A percentile compares a stretch with the other conserved stretches of the same genome.
Evolutionary conservation across 2,329 filamentous ascomycete genomes (phyloP).

Genomic region (Eutypella sp.): DNA sequence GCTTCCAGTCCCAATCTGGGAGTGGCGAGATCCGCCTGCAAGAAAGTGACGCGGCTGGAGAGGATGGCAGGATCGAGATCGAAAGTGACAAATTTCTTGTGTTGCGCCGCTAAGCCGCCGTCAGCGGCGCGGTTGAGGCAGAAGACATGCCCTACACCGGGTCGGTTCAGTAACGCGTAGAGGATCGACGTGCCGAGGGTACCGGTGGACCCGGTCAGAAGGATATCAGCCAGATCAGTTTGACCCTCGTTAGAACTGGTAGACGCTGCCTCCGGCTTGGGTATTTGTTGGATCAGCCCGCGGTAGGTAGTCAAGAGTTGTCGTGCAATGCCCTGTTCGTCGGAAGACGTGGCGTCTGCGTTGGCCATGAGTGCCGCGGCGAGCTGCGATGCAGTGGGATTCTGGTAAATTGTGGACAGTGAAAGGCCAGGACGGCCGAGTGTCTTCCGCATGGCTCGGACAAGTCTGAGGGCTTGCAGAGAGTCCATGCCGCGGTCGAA

Average conservation of each 20-base stretch:
- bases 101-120: constrained; percentile 1
- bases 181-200: constrained; percentile 18
- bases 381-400: constrained; percentile 12
- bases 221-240: constrained; percentile 6
- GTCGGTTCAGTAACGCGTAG: constrained; percentile 9
- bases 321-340: constrained; percentile 8
- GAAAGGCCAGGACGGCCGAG: constrained; percentile 4
- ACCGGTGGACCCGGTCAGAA: constrained; percentile 25
- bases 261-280: neutral
- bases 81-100: neutral
- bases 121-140: constrained; percentile 22
- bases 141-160: constrained; percentile 16
- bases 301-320: constrained; percentile 12
- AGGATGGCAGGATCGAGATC: neutral
- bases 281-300: constrained; percentile 12
- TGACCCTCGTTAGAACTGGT: neutral
- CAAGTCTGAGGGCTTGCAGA: constrained; percentile 14
- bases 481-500: constrained; percentile 16
- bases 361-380: constrained; percentile 3
- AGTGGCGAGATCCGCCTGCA: constrained; percentile 19
- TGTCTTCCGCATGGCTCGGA: constrained; percentile 6
- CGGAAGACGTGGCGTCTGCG: neutral
- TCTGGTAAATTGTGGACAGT: constrained; percentile 10
- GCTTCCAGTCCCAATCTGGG: constrained; percentile 33
- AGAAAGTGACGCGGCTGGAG: neutral